Evolutionary conservation across 2,329 filamentous ascomycete species (phyloP).

Genomic region (Fusarium ambrosium): DNA sequence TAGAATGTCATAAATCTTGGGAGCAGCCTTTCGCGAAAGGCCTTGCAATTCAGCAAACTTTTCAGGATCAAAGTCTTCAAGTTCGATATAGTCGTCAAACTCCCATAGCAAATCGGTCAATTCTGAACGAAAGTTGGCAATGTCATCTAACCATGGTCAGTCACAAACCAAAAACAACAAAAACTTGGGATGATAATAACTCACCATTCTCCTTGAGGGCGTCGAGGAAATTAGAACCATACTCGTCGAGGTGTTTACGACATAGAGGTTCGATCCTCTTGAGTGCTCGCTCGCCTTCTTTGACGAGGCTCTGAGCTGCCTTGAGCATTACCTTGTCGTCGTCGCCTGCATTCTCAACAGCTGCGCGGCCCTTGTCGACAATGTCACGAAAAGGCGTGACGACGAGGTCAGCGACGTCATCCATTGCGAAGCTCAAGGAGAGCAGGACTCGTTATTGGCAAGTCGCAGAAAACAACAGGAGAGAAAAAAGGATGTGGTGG

Average conservation of each 20-base stretch:
- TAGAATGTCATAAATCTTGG: slow-evolving; percentile 64
- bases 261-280: slow-evolving; percentile 67
- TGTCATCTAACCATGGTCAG: slow-evolving; percentile 58
- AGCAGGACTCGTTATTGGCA: slow-evolving; percentile 3
- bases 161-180: background rate
- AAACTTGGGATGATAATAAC: slow-evolving; percentile 25
- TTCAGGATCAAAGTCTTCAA: slow-evolving; percentile 63
- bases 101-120: slow-evolving; percentile 67
- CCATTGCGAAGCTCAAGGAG: slow-evolving; percentile 49
- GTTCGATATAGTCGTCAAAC: slow-evolving; percentile 68
- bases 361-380: slow-evolving; percentile 63
- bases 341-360: slow-evolving; percentile 62
- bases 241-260: slow-evolving; percentile 62
- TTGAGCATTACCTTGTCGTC: slow-evolving; percentile 62
- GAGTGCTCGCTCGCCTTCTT: slow-evolving; percentile 63
- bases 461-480: background rate
- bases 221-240: slow-evolving; percentile 63
- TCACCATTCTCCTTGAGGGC: slow-evolving; percentile 68
- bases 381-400: slow-evolving; percentile 66
- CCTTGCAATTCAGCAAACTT: slow-evolving; percentile 64
- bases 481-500: background rate
- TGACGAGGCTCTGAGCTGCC: slow-evolving; percentile 62
- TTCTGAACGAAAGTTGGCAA: slow-evolving; percentile 61
- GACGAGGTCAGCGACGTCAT: slow-evolving; percentile 59
- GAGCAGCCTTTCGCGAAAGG: slow-evolving; percentile 62